Evolutionary conservation across 169 alveolate species (phyloP), one percentile per base, ranked within the genome.

Genomic region (Plasmodium relictum): DNA sequence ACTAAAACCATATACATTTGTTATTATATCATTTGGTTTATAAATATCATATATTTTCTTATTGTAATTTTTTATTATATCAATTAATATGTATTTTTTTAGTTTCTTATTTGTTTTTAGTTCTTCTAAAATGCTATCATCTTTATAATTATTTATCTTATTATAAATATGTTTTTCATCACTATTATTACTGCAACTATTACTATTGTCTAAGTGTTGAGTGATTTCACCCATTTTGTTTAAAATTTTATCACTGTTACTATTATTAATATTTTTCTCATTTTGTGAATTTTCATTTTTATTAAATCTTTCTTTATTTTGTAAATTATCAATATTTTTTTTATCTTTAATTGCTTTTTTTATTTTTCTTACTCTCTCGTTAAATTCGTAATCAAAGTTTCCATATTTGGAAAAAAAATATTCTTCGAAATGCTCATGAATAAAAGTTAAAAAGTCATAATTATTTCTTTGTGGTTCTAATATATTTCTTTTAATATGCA

Each of bases 401-500:
- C 87, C 87, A 45, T 86, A 72, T 50, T 86, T 71, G 7, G 42
- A 72, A 72, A 86, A 86, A 71, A 9, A 48, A 73, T 58, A 86
- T 39, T 86, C 74, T 61, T 86, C 92, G 37, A 9, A 58, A 58
- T 86, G 61, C 50, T 86, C 92, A 86, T 86, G 92, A n/a, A 86
- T 48, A 61, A 70, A 86, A 18, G 92, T 66, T 71, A 86, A 86
- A 39, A 86, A 86, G 41, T 86, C 92, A 73, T 86, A 86, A 39
- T 86, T 86, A 41, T 72, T 58, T 63, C 45, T 86, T 52, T 86
- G 92, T 24, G 92, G 92, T 59, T 86, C 88, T 73, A 86, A 63
- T 61, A 22, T 86, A 26, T 68, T 68, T 45, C 80, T 62, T 26
- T 71, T 86, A 20, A 86, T 41, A 45, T 71, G 73, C 88, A 86